Evolutionary conservation across 2,329 filamentous ascomycete species (phyloP), one percentile per base, ranked within the genome.

Genomic region (Neurospora crassa): DNA sequence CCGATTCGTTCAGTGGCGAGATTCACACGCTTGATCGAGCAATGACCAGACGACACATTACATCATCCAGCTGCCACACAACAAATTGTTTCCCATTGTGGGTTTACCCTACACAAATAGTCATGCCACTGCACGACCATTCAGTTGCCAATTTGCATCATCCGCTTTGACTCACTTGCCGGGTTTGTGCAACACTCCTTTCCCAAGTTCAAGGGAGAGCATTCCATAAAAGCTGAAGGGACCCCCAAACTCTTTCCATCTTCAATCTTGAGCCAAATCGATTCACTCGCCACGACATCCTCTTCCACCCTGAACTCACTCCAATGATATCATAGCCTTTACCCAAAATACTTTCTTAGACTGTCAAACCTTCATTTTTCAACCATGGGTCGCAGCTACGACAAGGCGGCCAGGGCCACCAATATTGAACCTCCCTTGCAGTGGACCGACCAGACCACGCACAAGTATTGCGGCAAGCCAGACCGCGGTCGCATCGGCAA

Each of bases 381-480:
- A 20, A 45, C 34, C 34, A 20, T 75, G 74, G 71, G 71, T 59
- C 73, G 69, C 69, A 71, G 69, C 40, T 74, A 72, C 71, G 68
- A 72, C 69, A 72, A 72, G 59, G 37, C 34, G 18, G 16, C 34
- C 69, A 72, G 59, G 20, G 71, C 73, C 20, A 73, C 73, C 29
- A 71, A 71, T 37, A 41, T 43, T 43, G 59, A 70, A 40, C 18
- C 70, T 12, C 73, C 74, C 3, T 2, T 40, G 43, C 71, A 76
- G 47, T 76, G 75, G 75, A 73, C 69, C 1, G 73, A 74, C 16
- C 10, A 73, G 24, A 47, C 73, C 18, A 63, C 69, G 1, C 75
- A 76, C 72, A 76, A 76, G 67, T 76, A 75, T 69, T 76, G 75
- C 71, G 73, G 73, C 40, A 70, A 70, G 43, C 29, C 73, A 10